A percentile compares a stretch with the other conserved stretches of the same genome.
These are phyloP conservation scores for Blastocystis sp. DNA, from an alignment of 352 stramenopile species.

Conservation along the genomic window DNA sequence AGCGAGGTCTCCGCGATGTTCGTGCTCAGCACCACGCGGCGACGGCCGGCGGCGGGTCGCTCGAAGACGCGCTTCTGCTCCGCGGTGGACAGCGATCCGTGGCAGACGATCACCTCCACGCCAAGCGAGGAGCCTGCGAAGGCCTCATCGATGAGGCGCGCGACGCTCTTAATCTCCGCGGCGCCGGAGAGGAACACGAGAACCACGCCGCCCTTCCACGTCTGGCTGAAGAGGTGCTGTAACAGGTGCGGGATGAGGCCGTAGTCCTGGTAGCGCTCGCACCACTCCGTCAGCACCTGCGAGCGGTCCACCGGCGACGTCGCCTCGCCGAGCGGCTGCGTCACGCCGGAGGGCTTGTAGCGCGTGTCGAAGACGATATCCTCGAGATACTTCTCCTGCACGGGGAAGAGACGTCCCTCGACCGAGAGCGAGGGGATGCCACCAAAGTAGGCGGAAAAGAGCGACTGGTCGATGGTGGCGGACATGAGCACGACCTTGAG, in stretches of 20 bases:
- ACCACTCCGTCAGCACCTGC: constrained; percentile 59
- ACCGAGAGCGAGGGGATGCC: constrained; percentile 75
- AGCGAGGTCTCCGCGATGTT: constrained; percentile 90
- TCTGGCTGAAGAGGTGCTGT: not conserved
- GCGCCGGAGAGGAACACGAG: constrained; percentile 86
- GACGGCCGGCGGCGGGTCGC: constrained; percentile 54
- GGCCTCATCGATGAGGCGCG: not conserved
- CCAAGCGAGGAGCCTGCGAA: constrained; percentile 33
- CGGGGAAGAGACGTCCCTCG: constrained; percentile 75
- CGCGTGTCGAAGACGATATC: constrained; percentile 73
- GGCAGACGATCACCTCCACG: constrained; percentile 74
- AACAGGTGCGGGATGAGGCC: constrained; percentile 11
- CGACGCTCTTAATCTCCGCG: constrained; percentile 78
- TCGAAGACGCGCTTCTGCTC: constrained; percentile 85
- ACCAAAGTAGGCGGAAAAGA: constrained; percentile 84
- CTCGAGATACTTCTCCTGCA: constrained; percentile 86
- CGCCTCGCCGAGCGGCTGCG: not conserved
- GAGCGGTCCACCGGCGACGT: not conserved
- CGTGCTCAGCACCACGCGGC: constrained; percentile 86
- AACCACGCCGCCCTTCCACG: constrained; percentile 60
- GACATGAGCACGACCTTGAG: constrained; percentile 77
- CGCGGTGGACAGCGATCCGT: constrained; percentile 79
- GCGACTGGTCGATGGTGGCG: constrained; percentile 82
- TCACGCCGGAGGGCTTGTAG: not conserved
- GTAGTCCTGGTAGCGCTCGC: constrained; percentile 33